Evolutionary conservation across 2,329 filamentous ascomycete species (phyloP).

Genomic region (Xenoacremonium recifei): DNA sequence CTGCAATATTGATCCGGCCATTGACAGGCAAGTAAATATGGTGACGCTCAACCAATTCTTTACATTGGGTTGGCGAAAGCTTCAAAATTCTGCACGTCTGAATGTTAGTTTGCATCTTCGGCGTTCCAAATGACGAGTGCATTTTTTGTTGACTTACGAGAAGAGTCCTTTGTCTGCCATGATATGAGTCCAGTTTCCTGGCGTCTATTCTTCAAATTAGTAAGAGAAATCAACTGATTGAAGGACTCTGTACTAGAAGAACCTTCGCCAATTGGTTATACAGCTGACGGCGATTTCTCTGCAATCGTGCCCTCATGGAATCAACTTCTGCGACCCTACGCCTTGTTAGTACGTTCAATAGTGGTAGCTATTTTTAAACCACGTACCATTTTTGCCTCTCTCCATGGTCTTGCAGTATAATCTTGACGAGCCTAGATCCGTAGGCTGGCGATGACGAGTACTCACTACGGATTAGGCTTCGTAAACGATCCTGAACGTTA

Average conservation of each 20-base stretch:
- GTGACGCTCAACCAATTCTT: too few species aligned
- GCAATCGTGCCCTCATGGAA: conserved; percentile 4
- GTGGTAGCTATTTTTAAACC: not conserved
- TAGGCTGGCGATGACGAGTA: conserved; percentile 16
- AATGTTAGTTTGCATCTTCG: too few species aligned
- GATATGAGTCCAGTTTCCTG: not conserved
- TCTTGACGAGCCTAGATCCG: conserved; percentile 11
- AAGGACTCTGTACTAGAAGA: conserved; percentile 3
- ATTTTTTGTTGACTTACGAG: too few species aligned
- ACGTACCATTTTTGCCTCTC: conserved; percentile 7
- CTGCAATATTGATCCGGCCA: too few species aligned
- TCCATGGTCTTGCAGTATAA: conserved; percentile 9
- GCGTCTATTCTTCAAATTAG: not conserved
- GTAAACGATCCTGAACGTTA: conserved; percentile 10
- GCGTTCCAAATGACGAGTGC: too few species aligned
- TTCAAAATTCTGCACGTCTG: too few species aligned
- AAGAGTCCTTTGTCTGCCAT: not conserved
- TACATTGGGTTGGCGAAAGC: too few species aligned
- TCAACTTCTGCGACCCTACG: conserved; percentile 8
- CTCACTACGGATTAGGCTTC: conserved; percentile 13
- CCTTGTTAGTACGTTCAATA: not conserved
- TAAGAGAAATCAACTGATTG: not conserved
- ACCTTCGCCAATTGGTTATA: conserved; percentile 1
- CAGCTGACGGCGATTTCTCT: conserved; percentile 3
- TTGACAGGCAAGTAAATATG: too few species aligned